Conservation (phyloP, 768 basidiomycete species). For the Daedalea quercina region DNA sequence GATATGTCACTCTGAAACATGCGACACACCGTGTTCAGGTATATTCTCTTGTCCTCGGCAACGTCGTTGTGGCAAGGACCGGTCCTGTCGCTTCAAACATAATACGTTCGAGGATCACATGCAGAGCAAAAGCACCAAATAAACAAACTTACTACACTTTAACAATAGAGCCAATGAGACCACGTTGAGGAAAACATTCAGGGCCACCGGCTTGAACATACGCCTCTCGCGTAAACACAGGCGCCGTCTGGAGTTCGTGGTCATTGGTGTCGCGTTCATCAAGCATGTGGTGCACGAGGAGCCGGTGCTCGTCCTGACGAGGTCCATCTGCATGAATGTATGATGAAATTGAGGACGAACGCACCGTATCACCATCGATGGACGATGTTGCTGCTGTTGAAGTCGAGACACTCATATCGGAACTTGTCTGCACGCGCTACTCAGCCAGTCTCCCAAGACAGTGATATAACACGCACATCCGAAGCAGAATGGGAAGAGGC, state of each 20-base stretch:
- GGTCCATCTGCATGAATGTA: background rate
- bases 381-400: background rate
- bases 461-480: no score
- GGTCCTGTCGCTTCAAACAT: background rate
- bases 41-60: background rate
- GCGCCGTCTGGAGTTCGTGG: slow-evolving; percentile 1
- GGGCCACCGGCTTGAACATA: background rate
- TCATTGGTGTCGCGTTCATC: background rate
- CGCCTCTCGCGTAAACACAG: background rate
- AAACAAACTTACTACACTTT: background rate
- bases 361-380: background rate
- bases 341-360: background rate
- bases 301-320: background rate
- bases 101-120: background rate
- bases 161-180: background rate
- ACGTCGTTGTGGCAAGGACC: background rate
- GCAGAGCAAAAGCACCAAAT: background rate
- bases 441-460: no score
- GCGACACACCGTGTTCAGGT: background rate
- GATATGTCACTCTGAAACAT: background rate
- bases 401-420: background rate
- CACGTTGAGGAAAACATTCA: background rate
- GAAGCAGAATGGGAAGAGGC: no score
- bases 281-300: background rate
- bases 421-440: background rate